These are phyloP conservation scores for Phytophthora meadii DNA, from an alignment of 352 stramenopile species.

Conservation along the genomic window DNA sequence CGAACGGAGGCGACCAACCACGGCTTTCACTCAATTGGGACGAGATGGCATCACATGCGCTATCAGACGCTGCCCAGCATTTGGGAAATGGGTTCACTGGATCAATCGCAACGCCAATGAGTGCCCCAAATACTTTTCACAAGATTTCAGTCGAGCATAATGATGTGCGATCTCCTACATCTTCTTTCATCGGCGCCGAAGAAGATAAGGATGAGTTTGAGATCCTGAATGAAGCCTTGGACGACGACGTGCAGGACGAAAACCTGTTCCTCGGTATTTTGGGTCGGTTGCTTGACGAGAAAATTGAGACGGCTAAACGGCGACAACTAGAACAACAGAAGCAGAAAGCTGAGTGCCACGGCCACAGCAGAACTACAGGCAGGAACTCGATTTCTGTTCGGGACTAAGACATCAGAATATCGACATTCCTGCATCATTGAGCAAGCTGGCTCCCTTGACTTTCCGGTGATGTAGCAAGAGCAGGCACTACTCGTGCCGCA, in stretches of 20 bases:
- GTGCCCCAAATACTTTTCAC: conserved; percentile 24
- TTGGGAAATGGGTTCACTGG: conserved; percentile 29
- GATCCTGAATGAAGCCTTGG: conserved; percentile 64
- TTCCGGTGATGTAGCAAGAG: conserved; percentile 19
- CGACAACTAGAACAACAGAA: conserved; percentile 34
- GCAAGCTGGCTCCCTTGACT: conserved; percentile 11
- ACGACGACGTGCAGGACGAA: conserved; percentile 70
- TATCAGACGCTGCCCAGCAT: conserved; percentile 52
- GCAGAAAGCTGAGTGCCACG: conserved; percentile 19
- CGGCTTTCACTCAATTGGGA: conserved; percentile 58
- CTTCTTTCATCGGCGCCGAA: conserved; percentile 52
- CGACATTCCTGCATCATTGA: conserved; percentile 12
- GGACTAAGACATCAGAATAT: conserved; percentile 28
- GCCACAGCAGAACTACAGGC: conserved; percentile 2
- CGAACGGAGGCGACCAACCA: conserved; percentile 10
- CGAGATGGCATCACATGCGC: conserved; percentile 59
- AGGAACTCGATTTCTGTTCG: conserved; percentile 15
- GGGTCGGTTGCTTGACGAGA: conserved; percentile 69
- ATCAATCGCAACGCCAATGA: conserved; percentile 23
- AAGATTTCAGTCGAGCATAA: conserved; percentile 26
- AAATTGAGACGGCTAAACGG: conserved; percentile 48
- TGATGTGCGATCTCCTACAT: conserved; percentile 32
- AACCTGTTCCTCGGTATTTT: conserved; percentile 79
- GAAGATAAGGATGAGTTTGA: conserved; percentile 83
- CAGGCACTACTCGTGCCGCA: conserved; percentile 9